A percentile compares a stretch with the other conserved stretches of the same genome.
These are phyloP conservation scores for Coniella lustricola DNA, from an alignment of 2,329 filamentous ascomycete species.

Conservation along the genomic window DNA sequence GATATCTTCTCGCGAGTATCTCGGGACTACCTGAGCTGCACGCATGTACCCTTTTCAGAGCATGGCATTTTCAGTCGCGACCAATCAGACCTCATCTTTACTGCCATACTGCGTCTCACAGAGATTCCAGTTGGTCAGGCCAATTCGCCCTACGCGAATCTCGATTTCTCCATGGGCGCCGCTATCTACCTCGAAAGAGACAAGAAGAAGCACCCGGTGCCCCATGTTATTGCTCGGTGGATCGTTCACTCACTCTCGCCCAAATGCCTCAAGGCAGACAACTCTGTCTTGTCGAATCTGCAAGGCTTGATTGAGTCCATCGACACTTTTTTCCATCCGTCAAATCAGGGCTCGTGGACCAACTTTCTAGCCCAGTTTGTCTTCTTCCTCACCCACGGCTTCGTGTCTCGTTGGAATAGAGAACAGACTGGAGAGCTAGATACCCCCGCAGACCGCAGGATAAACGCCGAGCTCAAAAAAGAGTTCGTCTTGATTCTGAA, in stretches of 20 bases:
- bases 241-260: slow-evolving; percentile 91
- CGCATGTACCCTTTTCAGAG: slow-evolving; percentile 71
- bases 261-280: slow-evolving; percentile 64
- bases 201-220: slow-evolving; percentile 82
- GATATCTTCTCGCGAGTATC: slow-evolving; percentile 85
- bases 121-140: slow-evolving; percentile 97
- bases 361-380: slow-evolving; percentile 83
- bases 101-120: slow-evolving; percentile 76
- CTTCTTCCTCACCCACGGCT: slow-evolving; percentile 89
- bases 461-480: slow-evolving; percentile 74
- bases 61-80: slow-evolving; percentile 89
- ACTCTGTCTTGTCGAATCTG: slow-evolving; percentile 75
- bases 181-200: slow-evolving; percentile 87
- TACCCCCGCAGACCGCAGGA: slow-evolving; percentile 68
- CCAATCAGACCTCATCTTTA: slow-evolving; percentile 89
- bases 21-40: slow-evolving; percentile 69
- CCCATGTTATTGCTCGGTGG: slow-evolving; percentile 88
- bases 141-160: slow-evolving; percentile 80
- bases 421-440: slow-evolving; percentile 91
- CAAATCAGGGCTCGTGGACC: slow-evolving; percentile 89
- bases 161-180: slow-evolving; percentile 77
- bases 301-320: slow-evolving; percentile 91
- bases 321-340: slow-evolving; percentile 98
- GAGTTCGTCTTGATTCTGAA: slow-evolving; percentile 84
- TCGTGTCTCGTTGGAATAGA: slow-evolving; percentile 95